These are phyloP conservation scores for Solanum raphanifolium DNA, from an alignment of 257 asterid species.

Conservation along the genomic window DNA sequence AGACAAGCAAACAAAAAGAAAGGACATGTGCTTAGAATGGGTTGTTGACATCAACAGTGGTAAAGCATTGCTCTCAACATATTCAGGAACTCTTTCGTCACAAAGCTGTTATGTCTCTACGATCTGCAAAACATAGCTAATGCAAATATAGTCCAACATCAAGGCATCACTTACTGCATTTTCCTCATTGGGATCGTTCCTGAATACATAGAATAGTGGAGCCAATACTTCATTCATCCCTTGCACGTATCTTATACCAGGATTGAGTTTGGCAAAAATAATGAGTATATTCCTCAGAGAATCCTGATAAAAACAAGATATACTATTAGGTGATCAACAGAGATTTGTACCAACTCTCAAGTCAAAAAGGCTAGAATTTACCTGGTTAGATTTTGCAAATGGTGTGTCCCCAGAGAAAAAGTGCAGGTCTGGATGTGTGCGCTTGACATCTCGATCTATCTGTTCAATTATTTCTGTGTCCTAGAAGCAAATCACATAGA, in stretches of 20 bases:
- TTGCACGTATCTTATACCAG: constrained; percentile 97
- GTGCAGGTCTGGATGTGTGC: constrained; percentile 94
- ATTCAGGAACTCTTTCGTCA: neutral
- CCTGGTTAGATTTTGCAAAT: constrained; percentile 76
- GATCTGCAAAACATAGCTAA: neutral
- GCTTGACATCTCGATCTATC: constrained; percentile 94
- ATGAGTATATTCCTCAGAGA: constrained; percentile 61
- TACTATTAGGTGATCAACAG: neutral
- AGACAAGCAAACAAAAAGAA: neutral
- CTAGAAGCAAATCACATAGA: constrained; percentile 18
- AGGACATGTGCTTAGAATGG: neutral
- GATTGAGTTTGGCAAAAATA: constrained; percentile 87
- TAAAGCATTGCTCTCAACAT: neutral
- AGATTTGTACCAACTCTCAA: neutral
- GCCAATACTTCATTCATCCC: constrained; percentile 99
- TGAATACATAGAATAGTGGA: constrained; percentile 67
- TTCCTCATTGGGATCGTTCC: constrained; percentile 71
- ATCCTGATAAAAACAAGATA: constrained; percentile 41
- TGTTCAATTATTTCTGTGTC: constrained; percentile 88
- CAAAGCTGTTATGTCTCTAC: neutral
- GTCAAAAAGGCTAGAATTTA: constrained; percentile 14
- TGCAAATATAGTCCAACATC: neutral
- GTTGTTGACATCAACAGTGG: neutral
- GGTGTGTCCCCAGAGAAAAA: constrained; percentile 87
- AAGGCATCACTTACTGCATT: constrained; percentile 39